Base-by-base conservation (phyloP, 345 rosid genomes). In the Arabidopsis suecica region DNA sequence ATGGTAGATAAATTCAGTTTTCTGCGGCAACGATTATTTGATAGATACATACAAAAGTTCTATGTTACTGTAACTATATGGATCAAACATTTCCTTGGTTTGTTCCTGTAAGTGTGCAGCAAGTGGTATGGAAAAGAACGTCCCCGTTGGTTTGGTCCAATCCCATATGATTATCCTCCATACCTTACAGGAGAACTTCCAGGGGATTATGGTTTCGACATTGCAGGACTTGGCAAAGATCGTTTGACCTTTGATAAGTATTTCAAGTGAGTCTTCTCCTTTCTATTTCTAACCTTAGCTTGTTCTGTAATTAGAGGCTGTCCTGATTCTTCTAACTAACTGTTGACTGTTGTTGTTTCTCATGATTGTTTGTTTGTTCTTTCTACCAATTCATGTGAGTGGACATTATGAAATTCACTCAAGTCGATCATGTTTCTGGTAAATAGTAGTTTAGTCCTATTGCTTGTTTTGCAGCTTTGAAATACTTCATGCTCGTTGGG, bases 401-500 rank as follows among this genome's bases (percentile, higher is more conserved):
- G 8, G 18, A 48, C 23, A 48, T 48, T 48, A 1, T 48, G 36
- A 13, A 55, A 2, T 13, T 12, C 5, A 55, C 11, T 55, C 2
- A 54, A 53, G n/a, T 25, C 7, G 20, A 45, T 3, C 50, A 0
- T 44, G 2, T 44, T 44, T 44, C 2, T 13, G 20, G 20, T 44
- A 44, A 14, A 5, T 14, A 44, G 56, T 57, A 69, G 54, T 59
- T 72, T 51, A 41, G 48, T 61, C 5, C 0, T 38, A 25, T 3
- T 3, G 1, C 45, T 53, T 68, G 75, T 34, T 74, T 48, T 73
- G 82, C 89, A 94, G 98, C 85, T 94, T 91, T 61, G 95, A 94
- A 78, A 88, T 90, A 86, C 86, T 91, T 50, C 97, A 94, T 81
- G 95, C 96, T 73, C 96, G 96, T 36, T 94, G 98, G 98, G 98